Conservation (phyloP, 257 asterid genomes). For the Marsdenia floribunda region DNA sequence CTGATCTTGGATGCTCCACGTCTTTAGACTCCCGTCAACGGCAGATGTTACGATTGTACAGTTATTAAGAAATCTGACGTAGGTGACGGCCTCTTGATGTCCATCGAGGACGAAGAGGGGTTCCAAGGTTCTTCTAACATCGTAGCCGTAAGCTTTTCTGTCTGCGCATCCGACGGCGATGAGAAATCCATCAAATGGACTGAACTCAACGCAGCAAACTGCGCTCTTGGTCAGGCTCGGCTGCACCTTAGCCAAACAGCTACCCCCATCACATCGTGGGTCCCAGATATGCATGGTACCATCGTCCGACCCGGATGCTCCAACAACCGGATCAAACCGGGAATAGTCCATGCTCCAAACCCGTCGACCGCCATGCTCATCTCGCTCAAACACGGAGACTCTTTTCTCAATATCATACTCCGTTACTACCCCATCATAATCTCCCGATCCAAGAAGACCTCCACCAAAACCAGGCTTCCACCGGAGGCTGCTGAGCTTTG, state of each 20-base stretch:
- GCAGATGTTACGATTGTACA: conserved; percentile 56
- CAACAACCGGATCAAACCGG: conserved; percentile 41
- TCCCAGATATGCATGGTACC: conserved; percentile 97
- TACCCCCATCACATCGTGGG: conserved; percentile 48
- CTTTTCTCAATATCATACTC: conserved; percentile 76
- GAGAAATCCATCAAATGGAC: conserved; percentile 45
- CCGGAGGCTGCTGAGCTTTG: conserved; percentile 70
- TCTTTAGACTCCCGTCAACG: conserved; percentile 64
- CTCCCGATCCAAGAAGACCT: conserved; percentile 71
- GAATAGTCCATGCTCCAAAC: conserved; percentile 89
- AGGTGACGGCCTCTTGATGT: conserved; percentile 64
- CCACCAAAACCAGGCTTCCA: conserved; percentile 80
- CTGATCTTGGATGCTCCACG: conserved; percentile 50
- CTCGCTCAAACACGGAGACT: conserved; percentile 77
- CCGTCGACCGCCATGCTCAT: conserved; percentile 91
- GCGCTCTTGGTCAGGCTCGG: conserved; percentile 47
- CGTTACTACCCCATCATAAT: conserved; percentile 81
- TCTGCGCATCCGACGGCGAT: conserved; percentile 75
- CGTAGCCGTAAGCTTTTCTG: conserved; percentile 56
- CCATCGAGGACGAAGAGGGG: conserved; percentile 58
- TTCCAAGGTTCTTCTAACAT: conserved; percentile 39
- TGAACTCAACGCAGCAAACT: conserved; percentile 75
- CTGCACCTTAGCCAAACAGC: conserved; percentile 34
- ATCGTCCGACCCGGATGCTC: conserved; percentile 92
- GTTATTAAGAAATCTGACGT: conserved; percentile 45